These are phyloP conservation scores for Rugonectria rugulosa DNA, from an alignment of 2,329 filamentous ascomycete genomes.

Conservation along the genomic window DNA sequence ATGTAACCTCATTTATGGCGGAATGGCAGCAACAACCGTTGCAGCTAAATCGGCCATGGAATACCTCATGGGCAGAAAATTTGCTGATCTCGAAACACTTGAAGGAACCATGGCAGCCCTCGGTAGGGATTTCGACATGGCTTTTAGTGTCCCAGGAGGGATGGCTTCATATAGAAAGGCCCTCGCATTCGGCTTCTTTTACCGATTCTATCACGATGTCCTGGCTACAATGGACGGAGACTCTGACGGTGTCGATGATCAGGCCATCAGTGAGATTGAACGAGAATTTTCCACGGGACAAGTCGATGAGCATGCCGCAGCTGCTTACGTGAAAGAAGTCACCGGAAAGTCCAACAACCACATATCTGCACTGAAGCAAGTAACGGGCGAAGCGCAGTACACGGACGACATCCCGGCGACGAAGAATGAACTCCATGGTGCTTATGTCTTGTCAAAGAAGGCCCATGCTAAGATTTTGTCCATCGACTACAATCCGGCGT, in stretches of 20 bases:
- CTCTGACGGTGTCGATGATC: constrained; percentile 64
- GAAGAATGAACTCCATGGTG: constrained; percentile 89
- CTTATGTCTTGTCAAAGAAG: constrained; percentile 86
- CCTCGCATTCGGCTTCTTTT: constrained; percentile 92
- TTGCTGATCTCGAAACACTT: constrained; percentile 81
- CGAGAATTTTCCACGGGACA: constrained; percentile 80
- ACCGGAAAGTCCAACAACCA: constrained; percentile 88
- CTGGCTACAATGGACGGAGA: constrained; percentile 66
- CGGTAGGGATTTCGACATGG: constrained; percentile 87
- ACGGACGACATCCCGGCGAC: constrained; percentile 91
- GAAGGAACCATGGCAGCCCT: constrained; percentile 90
- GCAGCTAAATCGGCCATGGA: constrained; percentile 79
- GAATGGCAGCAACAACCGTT: constrained; percentile 94
- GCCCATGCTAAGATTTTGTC: constrained; percentile 85
- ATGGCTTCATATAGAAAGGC: constrained; percentile 98
- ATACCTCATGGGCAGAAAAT: constrained; percentile 78
- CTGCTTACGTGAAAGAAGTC: constrained; percentile 81
- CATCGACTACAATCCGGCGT: constrained; percentile 76
- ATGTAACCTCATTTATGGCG: constrained; percentile 87
- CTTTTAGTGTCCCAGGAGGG: constrained; percentile 90
- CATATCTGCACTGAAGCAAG: constrained; percentile 91
- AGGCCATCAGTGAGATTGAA: constrained; percentile 86
- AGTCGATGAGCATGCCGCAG: constrained; percentile 78
- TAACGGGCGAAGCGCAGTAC: constrained; percentile 93
- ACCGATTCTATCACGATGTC: constrained; percentile 94